A percentile compares a stretch with the other conserved stretches of the same genome.
These are phyloP conservation scores for Phragmites australis DNA, from an alignment of 176 grass and related monocot species.

Conservation along the genomic window DNA sequence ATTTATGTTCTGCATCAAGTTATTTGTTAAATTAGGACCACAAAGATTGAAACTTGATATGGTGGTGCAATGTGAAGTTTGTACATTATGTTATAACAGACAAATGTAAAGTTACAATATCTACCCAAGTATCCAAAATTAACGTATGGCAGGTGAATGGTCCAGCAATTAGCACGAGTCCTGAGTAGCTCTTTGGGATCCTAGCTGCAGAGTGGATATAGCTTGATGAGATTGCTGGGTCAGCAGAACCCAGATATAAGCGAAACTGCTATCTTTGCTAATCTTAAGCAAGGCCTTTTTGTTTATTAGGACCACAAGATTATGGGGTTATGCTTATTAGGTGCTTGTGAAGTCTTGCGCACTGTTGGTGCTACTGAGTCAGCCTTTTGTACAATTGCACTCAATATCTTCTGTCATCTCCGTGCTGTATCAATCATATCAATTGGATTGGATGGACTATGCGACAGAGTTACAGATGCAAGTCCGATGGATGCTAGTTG, in stretches of 20 bases:
- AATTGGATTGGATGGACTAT: not conserved
- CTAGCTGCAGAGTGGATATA: constrained; percentile 14
- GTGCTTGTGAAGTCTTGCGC: not conserved
- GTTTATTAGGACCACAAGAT: not conserved
- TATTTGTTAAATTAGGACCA: constrained; percentile 13
- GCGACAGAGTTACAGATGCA: constrained; percentile 4
- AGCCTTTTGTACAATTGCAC: not conserved
- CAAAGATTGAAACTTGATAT: constrained; percentile 26
- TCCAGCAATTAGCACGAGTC: not conserved
- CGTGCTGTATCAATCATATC: not conserved
- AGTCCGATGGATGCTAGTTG: not conserved
- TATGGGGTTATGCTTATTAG: not conserved
- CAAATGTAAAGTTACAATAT: not conserved
- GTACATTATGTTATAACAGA: not conserved
- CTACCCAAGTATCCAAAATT: not conserved
- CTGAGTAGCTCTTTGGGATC: not conserved
- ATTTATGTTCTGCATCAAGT: not conserved
- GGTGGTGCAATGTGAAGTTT: not conserved
- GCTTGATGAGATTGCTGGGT: constrained; percentile 1
- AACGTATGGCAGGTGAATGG: not conserved
- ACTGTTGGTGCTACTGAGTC: not conserved
- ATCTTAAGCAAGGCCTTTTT: not conserved
- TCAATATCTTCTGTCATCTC: not conserved
- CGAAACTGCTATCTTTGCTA: not conserved
- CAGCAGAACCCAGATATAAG: not conserved